Evolutionary conservation across 306 rosid species (phyloP).

Genomic region (Rosa chinensis): DNA sequence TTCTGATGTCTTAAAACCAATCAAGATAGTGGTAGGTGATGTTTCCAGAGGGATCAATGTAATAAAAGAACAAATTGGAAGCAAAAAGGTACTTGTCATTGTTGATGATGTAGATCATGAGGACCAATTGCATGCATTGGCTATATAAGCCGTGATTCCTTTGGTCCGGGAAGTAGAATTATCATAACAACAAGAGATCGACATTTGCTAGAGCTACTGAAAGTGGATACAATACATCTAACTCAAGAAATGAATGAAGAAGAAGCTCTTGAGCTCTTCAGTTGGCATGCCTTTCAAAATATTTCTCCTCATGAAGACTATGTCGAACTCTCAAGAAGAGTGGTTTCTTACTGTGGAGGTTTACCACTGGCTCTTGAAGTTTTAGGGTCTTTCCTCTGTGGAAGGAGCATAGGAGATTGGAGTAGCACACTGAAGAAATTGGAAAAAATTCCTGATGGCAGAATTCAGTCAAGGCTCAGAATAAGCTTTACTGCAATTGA

Average conservation of each 20-base stretch:
- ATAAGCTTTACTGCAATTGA: background rate
- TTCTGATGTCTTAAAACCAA: too few species aligned
- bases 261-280: conserved; percentile 27
- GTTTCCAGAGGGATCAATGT: too few species aligned
- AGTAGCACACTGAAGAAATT: too few species aligned
- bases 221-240: background rate
- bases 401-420: background rate
- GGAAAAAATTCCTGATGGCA: background rate
- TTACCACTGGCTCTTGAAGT: background rate
- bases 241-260: background rate
- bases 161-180: too few species aligned
- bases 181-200: conserved; percentile 30
- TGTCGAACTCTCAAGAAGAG: background rate
- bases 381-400: background rate
- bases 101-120: too few species aligned
- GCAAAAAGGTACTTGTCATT: too few species aligned
- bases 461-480: background rate
- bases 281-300: conserved; percentile 37
- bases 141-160: too few species aligned
- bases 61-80: too few species aligned
- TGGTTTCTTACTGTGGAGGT: background rate
- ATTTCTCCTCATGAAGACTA: background rate
- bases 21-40: background rate
- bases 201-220: background rate
- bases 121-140: too few species aligned